Base-by-base conservation (phyloP, 495 filamentous ascomycete species). In the Elaphomyces granulatus region DNA sequence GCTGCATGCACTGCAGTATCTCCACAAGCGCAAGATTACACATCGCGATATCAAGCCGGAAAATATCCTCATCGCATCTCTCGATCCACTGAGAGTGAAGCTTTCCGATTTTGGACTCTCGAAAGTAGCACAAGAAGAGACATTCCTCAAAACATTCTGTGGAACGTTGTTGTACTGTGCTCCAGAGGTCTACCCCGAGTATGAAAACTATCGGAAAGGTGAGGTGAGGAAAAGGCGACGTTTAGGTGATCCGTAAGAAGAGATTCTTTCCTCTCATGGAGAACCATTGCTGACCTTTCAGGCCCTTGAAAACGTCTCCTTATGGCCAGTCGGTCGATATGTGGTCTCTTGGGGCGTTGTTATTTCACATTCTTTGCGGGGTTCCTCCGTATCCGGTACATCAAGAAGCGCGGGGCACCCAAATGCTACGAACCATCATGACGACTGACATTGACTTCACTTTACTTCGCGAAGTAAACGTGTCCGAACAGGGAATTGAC, bases 11-110 rank as follows among this genome's bases (percentile, higher is more conserved):
- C 64, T 98, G 10, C 75, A 74, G n/a, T 94, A 98, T 54, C 66
- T 96, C 8, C 90, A 98, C 50, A 59, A 70, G 23, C 78, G 75
- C 47, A 80, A 76, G 36, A 94, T 98, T 47, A 94, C 88, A 0
- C 90, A 98, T 61, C 81, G 90, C 3, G 90, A 98, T 58, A 83
- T 98, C 50, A 98, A 98, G 55, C 90, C 90, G 0, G 92, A 96
- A 60, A 98, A 98, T 51, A 94, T 98, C 43, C 65, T 98, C 18
- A 80, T 96, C 44, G 61, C 71, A 6, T 79, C 72, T 1, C 49
- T 72, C 1, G 68, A 81, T 12, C 88, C 88, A 0, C 68, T 90
- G 21, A 59, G 70, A 1, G 81, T 95, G 48, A 96, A 96, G 61
- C 66, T 98, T 10, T 92, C 92, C 0, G 90, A 98, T 52, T 98